These are phyloP conservation scores for Phaeomoniella chlamydospora DNA, from an alignment of 2,329 filamentous ascomycete genomes.

Conservation along the genomic window DNA sequence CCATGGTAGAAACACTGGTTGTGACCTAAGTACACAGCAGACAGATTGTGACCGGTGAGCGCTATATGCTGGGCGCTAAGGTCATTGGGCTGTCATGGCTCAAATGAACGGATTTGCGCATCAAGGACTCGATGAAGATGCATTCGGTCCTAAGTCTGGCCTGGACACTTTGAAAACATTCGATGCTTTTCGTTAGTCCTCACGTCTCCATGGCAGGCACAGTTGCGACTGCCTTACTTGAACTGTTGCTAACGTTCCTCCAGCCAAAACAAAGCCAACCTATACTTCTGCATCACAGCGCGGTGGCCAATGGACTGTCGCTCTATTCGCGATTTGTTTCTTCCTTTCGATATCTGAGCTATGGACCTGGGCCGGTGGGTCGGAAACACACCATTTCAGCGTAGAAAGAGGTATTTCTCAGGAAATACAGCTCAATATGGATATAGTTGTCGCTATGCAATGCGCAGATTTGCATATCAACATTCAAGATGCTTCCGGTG, in stretches of 20 bases:
- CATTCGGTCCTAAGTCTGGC: conserved; percentile 59
- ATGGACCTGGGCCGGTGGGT: conserved; percentile 66
- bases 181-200: conserved; percentile 79
- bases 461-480: conserved; percentile 88
- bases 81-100: conserved; percentile 1
- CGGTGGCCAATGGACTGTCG: conserved; percentile 87
- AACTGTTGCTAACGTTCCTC: conserved; percentile 1
- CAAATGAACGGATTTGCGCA: conserved; percentile 68
- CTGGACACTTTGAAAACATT: conserved; percentile 57
- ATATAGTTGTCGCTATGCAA: conserved; percentile 79
- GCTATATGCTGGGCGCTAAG: neutral
- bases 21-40: no score
- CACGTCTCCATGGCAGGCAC: conserved; percentile 2
- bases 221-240: neutral
- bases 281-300: conserved; percentile 74
- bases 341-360: conserved; percentile 68
- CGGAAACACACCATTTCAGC: conserved; percentile 76
- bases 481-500: conserved; percentile 88
- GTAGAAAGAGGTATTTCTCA: conserved; percentile 86
- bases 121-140: conserved; percentile 58
- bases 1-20: no score
- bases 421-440: conserved; percentile 84
- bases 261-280: conserved; percentile 90
- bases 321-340: conserved; percentile 59
- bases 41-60: neutral